Conservation (phyloP, 2,329 filamentous ascomycete species). For the Knoxdaviesia capensis region DNA sequence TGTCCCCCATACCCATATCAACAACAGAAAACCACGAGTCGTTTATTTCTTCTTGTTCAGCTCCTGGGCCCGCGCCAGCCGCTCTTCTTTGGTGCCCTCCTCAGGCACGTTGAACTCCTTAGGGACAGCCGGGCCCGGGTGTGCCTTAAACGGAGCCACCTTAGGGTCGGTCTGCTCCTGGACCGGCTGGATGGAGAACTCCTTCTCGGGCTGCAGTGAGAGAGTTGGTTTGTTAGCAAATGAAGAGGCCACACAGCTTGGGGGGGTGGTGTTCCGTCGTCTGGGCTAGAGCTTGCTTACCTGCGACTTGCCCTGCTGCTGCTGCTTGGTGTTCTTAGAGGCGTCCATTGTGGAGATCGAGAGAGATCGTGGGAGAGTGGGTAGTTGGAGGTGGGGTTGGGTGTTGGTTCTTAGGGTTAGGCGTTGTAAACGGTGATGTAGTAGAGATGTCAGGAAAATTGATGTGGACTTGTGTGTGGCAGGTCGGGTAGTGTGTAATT, state of each 20-base stretch:
- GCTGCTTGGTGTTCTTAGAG: not conserved
- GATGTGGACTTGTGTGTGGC: not conserved
- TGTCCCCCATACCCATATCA: too few species aligned
- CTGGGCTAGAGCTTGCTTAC: too few species aligned
- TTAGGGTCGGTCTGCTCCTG: slow-evolving; percentile 22
- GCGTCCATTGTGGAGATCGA: not conserved
- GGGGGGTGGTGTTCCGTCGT: too few species aligned
- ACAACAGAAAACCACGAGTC: not conserved
- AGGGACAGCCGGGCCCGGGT: slow-evolving; percentile 36
- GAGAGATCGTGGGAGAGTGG: not conserved
- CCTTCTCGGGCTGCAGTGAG: slow-evolving; percentile 15
- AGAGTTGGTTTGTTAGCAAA: too few species aligned
- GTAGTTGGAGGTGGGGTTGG: not conserved
- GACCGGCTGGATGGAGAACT: slow-evolving; percentile 24
- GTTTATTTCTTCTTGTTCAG: slow-evolving; percentile 33
- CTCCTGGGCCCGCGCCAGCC: slow-evolving; percentile 40
- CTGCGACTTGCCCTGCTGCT: too few species aligned
- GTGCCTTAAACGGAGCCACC: slow-evolving; percentile 30
- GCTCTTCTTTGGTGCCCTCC: slow-evolving; percentile 49
- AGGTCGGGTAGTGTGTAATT: too few species aligned
- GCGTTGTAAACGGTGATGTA: not conserved
- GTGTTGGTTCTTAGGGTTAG: not conserved
- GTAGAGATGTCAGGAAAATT: not conserved
- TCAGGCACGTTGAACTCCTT: slow-evolving; percentile 29
- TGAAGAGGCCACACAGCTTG: too few species aligned